These are phyloP conservation scores for Coemansia furcata DNA, from an alignment of 192 early-diverging fungal genomes.

Conservation along the genomic window DNA sequence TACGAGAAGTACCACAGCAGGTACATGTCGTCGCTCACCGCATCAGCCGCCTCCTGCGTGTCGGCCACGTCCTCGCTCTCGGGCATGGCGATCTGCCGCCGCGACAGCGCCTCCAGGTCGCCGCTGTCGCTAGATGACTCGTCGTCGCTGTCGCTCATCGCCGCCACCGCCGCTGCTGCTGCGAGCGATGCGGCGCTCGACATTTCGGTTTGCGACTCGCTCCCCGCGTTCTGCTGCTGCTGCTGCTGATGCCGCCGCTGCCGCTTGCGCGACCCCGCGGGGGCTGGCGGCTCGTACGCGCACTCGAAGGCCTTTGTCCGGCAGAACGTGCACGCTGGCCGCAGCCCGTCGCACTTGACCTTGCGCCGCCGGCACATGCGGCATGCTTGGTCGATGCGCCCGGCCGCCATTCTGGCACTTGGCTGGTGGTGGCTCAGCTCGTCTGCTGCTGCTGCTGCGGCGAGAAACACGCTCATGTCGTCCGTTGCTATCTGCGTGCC, in stretches of 20 bases:
- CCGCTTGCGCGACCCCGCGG: constrained; percentile 30
- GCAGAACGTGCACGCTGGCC: constrained; percentile 51
- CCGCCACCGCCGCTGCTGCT: not conserved
- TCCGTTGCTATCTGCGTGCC: constrained; percentile 4
- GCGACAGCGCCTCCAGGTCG: constrained; percentile 39
- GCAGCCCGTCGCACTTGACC: constrained; percentile 51
- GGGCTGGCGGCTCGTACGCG: constrained; percentile 40
- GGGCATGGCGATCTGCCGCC: constrained; percentile 49
- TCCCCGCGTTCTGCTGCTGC: not conserved
- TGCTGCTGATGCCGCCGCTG: constrained; percentile 14
- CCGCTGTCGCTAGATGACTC: constrained; percentile 14
- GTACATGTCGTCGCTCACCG: constrained; percentile 16
- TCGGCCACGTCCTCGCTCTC: constrained; percentile 13
- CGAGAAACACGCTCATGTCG: not conserved
- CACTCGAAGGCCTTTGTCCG: constrained; percentile 34
- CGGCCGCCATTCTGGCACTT: not conserved
- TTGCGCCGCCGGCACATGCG: constrained; percentile 56
- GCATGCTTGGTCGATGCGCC: constrained; percentile 52
- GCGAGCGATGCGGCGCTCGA: not conserved
- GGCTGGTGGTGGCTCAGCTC: not conserved
- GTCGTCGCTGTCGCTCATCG: constrained; percentile 16
- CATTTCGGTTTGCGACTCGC: constrained; percentile 14
- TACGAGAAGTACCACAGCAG: constrained; percentile 40
- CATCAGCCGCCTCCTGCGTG: not conserved
- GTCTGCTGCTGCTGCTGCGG: not conserved